phyloP scores from a whole-genome alignment of 1,139 yeast genomes.

The Wickerhamomyces sp. region DNA sequence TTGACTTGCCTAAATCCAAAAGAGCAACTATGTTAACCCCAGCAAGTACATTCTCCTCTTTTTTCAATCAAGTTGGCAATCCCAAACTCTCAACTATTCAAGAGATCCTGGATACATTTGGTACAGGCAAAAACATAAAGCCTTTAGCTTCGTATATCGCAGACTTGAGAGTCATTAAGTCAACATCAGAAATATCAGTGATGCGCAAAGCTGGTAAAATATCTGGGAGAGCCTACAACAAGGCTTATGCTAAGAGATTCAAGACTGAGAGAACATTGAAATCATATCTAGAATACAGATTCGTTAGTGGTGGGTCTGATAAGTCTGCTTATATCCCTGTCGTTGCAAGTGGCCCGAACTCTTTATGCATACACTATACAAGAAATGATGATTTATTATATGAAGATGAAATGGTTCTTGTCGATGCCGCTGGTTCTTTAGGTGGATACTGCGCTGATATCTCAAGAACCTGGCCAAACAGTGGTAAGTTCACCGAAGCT shows the following conservation, averaged over 20 bases:
- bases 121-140: constrained; percentile 33
- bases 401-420: constrained; percentile 77
- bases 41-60: constrained; percentile 12
- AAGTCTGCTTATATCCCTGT: constrained; percentile 91
- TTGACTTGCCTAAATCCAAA: constrained; percentile 34
- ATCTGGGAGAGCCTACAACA: constrained; percentile 78
- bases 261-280: constrained; percentile 72
- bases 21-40: constrained; percentile 17
- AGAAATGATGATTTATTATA: constrained; percentile 77
- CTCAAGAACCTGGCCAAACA: constrained; percentile 94
- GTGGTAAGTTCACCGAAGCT: constrained; percentile 63
- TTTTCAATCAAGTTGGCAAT: constrained; percentile 20
- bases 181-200: constrained; percentile 67
- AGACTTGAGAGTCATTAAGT: constrained; percentile 62
- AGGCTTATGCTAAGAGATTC: constrained; percentile 68
- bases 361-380: constrained; percentile 86
- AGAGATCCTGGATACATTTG: constrained; percentile 21
- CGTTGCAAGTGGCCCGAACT: constrained; percentile 89
- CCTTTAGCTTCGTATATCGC: constrained; percentile 49
- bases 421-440: constrained; percentile 91
- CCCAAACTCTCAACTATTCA: constrained; percentile 25
- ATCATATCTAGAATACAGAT: constrained; percentile 78
- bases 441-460: constrained; percentile 97
- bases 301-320: constrained; percentile 84
- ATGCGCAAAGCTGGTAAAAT: constrained; percentile 82